Conservation (phyloP, 371 early-diverging fungal genomes). For the Parasitella parasitica region DNA sequence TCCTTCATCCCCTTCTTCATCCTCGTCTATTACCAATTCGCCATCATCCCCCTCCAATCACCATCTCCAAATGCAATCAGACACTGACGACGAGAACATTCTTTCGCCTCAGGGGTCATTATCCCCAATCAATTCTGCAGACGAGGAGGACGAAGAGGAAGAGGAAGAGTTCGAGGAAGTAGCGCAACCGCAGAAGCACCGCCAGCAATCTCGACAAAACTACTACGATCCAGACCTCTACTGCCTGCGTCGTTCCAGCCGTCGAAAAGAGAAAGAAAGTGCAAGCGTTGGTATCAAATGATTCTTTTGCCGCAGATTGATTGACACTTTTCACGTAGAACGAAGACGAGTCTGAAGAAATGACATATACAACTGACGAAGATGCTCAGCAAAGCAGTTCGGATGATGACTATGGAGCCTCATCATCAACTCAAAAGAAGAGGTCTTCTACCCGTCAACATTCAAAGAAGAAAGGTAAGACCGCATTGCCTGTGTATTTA, state of each 20-base stretch:
- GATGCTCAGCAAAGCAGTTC: conserved; percentile 9
- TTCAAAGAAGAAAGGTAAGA: not conserved
- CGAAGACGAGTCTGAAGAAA: conserved; percentile 18
- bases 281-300: not conserved
- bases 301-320: not conserved
- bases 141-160: not conserved
- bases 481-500: not conserved
- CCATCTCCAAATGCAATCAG: not conserved
- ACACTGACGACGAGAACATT: conserved; percentile 12
- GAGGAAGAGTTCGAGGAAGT: conserved; percentile 1
- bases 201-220: not conserved
- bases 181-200: not conserved
- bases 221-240: conserved; percentile 28
- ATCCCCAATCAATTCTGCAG: conserved; percentile 7
- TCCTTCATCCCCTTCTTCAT: not conserved
- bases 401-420: conserved; percentile 21
- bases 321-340: not conserved
- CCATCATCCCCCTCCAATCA: not conserved
- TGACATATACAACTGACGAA: conserved; percentile 23
- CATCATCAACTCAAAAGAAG: not conserved
- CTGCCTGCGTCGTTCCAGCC: conserved; percentile 21
- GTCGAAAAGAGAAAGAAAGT: conserved; percentile 11
- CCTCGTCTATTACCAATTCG: not conserved
- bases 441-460: not conserved
- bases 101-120: conserved; percentile 18